Conservation (phyloP, 2,329 filamentous ascomycete genomes). For the Diaporthe destruens region DNA sequence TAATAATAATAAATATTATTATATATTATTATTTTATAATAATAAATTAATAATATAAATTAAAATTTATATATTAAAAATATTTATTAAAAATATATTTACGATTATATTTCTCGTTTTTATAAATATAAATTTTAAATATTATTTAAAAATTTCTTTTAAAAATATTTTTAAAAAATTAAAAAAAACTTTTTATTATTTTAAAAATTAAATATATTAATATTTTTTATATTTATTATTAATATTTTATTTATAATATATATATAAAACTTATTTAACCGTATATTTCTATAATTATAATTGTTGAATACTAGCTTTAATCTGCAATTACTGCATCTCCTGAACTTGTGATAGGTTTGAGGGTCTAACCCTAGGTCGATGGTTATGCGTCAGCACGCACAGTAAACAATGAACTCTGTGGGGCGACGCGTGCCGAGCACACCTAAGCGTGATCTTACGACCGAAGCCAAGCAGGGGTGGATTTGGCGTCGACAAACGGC, state of each 20-base stretch:
- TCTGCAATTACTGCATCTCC: background rate
- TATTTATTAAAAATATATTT: too few relatives aligned
- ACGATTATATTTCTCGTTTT: too few relatives aligned
- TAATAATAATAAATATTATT: too few relatives aligned
- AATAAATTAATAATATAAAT: too few relatives aligned
- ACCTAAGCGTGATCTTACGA: background rate
- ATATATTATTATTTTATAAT: too few relatives aligned
- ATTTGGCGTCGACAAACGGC: too few relatives aligned
- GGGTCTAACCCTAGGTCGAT: background rate
- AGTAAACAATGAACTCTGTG: conserved; percentile 14
- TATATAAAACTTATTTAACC: background rate
- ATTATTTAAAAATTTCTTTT: too few relatives aligned
- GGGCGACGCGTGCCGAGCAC: conserved; percentile 31
- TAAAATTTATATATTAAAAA: too few relatives aligned
- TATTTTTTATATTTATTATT: background rate
- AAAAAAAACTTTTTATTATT: too few relatives aligned
- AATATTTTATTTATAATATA: background rate
- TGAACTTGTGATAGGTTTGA: background rate
- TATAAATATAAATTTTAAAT: too few relatives aligned
- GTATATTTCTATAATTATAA: background rate
- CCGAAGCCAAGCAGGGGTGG: background rate
- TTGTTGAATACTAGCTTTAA: background rate
- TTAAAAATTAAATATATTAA: background rate
- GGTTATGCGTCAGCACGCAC: too few relatives aligned
- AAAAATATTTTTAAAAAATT: too few relatives aligned